These are phyloP conservation scores for Penicillium longicatenatum DNA, from an alignment of 495 filamentous ascomycete species.

Conservation along the genomic window DNA sequence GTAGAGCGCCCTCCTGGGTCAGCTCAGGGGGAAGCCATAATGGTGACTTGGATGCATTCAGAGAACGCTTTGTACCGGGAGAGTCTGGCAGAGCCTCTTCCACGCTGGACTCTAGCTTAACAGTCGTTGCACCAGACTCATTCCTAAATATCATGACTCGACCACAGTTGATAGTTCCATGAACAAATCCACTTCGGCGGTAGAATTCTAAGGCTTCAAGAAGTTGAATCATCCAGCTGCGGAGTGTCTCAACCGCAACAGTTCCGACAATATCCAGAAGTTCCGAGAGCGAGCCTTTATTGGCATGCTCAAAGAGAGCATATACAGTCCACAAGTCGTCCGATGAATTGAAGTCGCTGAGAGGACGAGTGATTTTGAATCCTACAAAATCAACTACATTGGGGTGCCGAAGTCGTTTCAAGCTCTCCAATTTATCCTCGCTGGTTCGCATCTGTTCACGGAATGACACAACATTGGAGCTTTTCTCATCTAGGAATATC, in stretches of 20 bases:
- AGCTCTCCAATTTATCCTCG: constrained; percentile 73
- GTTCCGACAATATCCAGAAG: constrained; percentile 74
- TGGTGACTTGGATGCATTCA: constrained; percentile 67
- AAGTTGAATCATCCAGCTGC: constrained; percentile 86
- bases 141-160: constrained; percentile 68
- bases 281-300: constrained; percentile 81
- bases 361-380: constrained; percentile 66
- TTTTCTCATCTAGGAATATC: constrained; percentile 38
- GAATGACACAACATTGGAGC: constrained; percentile 49
- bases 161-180: constrained; percentile 73
- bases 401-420: constrained; percentile 75
- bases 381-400: constrained; percentile 77
- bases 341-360: constrained; percentile 25
- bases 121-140: constrained; percentile 40
- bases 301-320: constrained; percentile 73
- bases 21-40: constrained; percentile 86
- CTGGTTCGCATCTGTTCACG: constrained; percentile 56
- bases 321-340: constrained; percentile 71
- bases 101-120: constrained; percentile 47
- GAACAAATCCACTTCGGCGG: constrained; percentile 78
- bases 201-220: constrained; percentile 86
- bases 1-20: constrained; percentile 56
- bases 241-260: constrained; percentile 69
- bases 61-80: constrained; percentile 36
- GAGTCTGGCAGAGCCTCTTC: constrained; percentile 43